Base-by-base conservation (phyloP, 352 stramenopile genomes). In the Phytophthora aleatoria region DNA sequence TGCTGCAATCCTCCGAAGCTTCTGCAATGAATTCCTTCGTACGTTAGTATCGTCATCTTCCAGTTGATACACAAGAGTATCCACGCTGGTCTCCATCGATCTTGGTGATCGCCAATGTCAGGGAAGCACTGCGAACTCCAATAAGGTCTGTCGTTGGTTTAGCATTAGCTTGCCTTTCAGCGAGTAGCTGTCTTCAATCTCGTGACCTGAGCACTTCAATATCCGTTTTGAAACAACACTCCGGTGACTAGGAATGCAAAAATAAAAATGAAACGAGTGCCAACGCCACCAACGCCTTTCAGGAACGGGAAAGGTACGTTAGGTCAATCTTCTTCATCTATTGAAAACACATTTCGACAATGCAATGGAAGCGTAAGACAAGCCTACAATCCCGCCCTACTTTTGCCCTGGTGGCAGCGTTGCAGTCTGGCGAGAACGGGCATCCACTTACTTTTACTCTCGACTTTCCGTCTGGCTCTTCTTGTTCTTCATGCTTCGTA, bases 41-140 rank as follows among this genome's bases (percentile, higher is more conserved):
- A 94, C 77, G 2, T 30, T 57, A 9, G 68, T 58, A 53, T 92
- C 80, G 20, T 91, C 81, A 59, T 92, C 83, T 69, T 92, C 85
- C n/a, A 94, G 61, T 67, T 92, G 83, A 59, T 89, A 89, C 47
- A 92, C 83, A 13, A 94, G 70, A 28, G 83, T 89, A 53, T 92
- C 83, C 35, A 91, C 85, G 33, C 67, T 87, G 20, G 57, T 67
- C 45, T 84, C 77, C 73, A 85, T 89, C 28, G 8, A 24, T 10
- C 12, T 43, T 48, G 33, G 31, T 26, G 28, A 9, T 35, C 7
- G 30, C 5, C 27, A 50, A 33, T 43, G 65, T 69, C 55, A 66
- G 43, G 55, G 50, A 54, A 50, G 16, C 42, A 49, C 54, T 47
- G 38, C 39, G 41, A 71, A 48, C 52, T 72, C 50, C 53, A 57